Evolutionary conservation across 148 eudicot genomes (phyloP), one percentile per base, ranked within the genome.

Genomic region (Camellia lanceoleosa): DNA sequence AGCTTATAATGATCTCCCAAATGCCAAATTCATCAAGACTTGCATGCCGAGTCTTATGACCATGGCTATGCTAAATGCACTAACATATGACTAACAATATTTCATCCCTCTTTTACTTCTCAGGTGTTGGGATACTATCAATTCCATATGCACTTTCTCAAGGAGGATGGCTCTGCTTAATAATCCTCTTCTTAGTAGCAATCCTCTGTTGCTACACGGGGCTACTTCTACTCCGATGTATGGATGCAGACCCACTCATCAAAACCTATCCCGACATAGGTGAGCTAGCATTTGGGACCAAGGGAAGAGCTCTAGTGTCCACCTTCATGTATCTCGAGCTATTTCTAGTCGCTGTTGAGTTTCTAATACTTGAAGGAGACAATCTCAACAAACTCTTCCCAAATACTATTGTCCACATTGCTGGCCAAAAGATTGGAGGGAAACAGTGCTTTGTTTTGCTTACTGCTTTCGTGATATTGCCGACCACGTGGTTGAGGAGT

Each of bases 401-500:
- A 9, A 55, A 76, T 52, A 58, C 69, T 1, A 1, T 18, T 20
- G 23, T 88, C 20, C 80, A 68, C 52, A 14, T 87, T 16, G 64
- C 16, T 11, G 90, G 88, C 44, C 60, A 12, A 2, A 75, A 43
- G 38, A 18, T 89, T 49, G 86, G 85, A 41, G 88, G 86, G 2
- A 81, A 81, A 65, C 87, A 86, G 66, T 80, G 61, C 10, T 90
- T 90, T 74, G 80, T 86, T 16, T 19, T 92, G 13, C 63, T 87
- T 9, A 65, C 84, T 7, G 85, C 88, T 2, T 66, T 92, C 1
- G 38, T 88, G 11, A 75, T 92, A 19, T 68, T 90, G 74, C 93
- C 97, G 0, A 87, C 91, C 0, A 88, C 86, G 2, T 89, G 90
- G 92, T 55, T 92, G 46, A 88, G 81, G 78, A 88, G 78, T 23